Evolutionary conservation across 176 grass and related monocot genomes (phyloP).

Genomic region (Zoysia japonica): DNA sequence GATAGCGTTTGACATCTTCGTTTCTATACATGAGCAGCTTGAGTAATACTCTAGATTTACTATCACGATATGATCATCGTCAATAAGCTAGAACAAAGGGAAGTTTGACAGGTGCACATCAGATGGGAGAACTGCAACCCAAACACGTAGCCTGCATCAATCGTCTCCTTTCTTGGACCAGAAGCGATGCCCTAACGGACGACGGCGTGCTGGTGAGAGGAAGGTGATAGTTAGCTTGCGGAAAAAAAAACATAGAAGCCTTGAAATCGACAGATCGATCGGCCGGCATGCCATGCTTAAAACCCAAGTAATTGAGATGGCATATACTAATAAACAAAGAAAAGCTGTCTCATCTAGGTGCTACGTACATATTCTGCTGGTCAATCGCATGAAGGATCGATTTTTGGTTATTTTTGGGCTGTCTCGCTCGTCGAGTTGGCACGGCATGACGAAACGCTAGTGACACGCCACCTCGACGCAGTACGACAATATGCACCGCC

Average conservation of each 20-base stretch:
- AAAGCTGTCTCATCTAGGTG: background rate
- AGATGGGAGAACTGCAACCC: constrained; percentile 18
- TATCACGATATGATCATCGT: background rate
- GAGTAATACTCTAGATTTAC: background rate
- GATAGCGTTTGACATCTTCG: too few species aligned
- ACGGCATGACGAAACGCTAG: constrained; percentile 25
- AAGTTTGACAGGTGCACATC: background rate
- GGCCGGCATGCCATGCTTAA: constrained; percentile 41
- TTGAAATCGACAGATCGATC: constrained; percentile 10
- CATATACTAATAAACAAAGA: background rate
- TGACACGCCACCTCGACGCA: constrained; percentile 36
- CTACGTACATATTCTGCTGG: background rate
- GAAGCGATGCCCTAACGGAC: constrained; percentile 50
- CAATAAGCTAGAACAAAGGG: background rate
- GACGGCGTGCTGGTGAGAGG: constrained; percentile 36
- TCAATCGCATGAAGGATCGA: too few species aligned
- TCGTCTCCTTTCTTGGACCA: constrained; percentile 29
- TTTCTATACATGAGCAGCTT: background rate
- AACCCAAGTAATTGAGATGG: constrained; percentile 40
- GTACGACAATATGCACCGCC: background rate
- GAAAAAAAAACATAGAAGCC: constrained; percentile 35
- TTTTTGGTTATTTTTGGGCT: background rate
- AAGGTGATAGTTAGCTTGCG: constrained; percentile 9
- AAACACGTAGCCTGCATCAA: constrained; percentile 31
- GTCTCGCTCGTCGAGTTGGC: constrained; percentile 36